These are phyloP conservation scores for Rhizomucor pusillus DNA, from an alignment of 371 early-diverging fungal species.

Conservation along the genomic window DNA sequence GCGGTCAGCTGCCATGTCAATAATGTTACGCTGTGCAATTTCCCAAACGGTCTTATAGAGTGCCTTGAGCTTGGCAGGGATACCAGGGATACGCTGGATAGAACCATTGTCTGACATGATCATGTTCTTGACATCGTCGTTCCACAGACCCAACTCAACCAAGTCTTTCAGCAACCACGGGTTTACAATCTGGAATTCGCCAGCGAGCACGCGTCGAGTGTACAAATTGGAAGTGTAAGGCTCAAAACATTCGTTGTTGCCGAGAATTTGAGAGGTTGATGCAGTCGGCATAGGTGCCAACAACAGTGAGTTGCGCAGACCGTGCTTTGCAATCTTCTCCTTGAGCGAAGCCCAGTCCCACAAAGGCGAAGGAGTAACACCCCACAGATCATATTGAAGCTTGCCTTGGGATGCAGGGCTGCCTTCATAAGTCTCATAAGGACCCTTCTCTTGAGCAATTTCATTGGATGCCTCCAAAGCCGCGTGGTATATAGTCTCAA, in stretches of 20 bases:
- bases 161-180: conserved; percentile 95
- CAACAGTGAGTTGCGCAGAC: conserved; percentile 98
- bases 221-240: conserved; percentile 99
- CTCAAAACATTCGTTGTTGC: conserved; percentile 99
- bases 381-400: conserved; percentile 97
- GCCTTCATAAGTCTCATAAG: conserved; percentile 91
- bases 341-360: conserved; percentile 95
- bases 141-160: conserved; percentile 93
- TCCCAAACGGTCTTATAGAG: conserved; percentile 99
- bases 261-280: conserved; percentile 98
- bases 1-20: conserved; percentile 92
- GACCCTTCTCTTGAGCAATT: conserved; percentile 81
- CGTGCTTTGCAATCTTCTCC: conserved; percentile 80
- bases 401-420: conserved; percentile 92
- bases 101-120: conserved; percentile 97
- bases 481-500: conserved; percentile 98
- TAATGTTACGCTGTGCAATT: conserved; percentile 86
- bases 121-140: conserved; percentile 94
- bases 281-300: conserved; percentile 99
- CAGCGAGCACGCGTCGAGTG: conserved; percentile 97
- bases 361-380: conserved; percentile 71
- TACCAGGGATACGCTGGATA: conserved; percentile 72
- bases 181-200: conserved; percentile 99
- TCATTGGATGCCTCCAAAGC: conserved; percentile 97
- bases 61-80: conserved; percentile 92